phyloP scores from a whole-genome alignment of 1,139 yeast species.

The Saccharomyces pastorianus region DNA sequence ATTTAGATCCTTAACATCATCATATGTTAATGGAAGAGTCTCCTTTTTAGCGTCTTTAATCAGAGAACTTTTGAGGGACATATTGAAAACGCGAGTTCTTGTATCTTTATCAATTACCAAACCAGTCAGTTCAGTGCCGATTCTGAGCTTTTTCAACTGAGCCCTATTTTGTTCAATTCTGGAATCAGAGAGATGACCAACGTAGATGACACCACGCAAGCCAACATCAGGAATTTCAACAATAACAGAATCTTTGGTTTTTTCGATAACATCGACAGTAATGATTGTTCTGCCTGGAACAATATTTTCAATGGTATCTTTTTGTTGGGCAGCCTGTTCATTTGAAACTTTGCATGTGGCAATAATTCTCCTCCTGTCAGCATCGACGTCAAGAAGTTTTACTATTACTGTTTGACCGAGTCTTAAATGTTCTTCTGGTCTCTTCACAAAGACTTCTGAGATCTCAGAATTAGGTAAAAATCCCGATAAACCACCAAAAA shows the following conservation, averaged over 20 bases:
- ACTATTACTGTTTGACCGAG: slow-evolving; percentile 81
- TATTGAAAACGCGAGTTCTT: slow-evolving; percentile 50
- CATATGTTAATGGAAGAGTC: slow-evolving; percentile 49
- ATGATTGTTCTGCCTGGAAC: slow-evolving; percentile 57
- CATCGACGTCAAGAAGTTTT: slow-evolving; percentile 51
- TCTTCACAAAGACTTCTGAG: slow-evolving; percentile 75
- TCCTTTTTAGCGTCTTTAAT: slow-evolving; percentile 53
- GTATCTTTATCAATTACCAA: slow-evolving; percentile 63
- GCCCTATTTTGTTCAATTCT: slow-evolving; percentile 67
- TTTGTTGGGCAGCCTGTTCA: slow-evolving; percentile 44
- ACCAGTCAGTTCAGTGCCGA: slow-evolving; percentile 54
- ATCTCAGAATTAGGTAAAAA: slow-evolving; percentile 82
- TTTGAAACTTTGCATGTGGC: slow-evolving; percentile 69
- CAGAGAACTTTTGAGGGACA: slow-evolving; percentile 60
- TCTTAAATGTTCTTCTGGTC: slow-evolving; percentile 69
- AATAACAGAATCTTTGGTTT: slow-evolving; percentile 61
- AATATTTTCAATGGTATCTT: slow-evolving; percentile 41
- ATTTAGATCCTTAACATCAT: slow-evolving; percentile 49
- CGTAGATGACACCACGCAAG: slow-evolving; percentile 62
- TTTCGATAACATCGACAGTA: slow-evolving; percentile 60
- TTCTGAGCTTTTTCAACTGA: slow-evolving; percentile 45
- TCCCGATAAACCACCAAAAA: slow-evolving; percentile 72
- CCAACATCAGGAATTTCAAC: slow-evolving; percentile 51
- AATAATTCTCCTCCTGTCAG: slow-evolving; percentile 47
- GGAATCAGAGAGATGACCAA: slow-evolving; percentile 72